Base-by-base conservation (phyloP, 495 filamentous ascomycete genomes). In the Neurospora sp. region DNA sequence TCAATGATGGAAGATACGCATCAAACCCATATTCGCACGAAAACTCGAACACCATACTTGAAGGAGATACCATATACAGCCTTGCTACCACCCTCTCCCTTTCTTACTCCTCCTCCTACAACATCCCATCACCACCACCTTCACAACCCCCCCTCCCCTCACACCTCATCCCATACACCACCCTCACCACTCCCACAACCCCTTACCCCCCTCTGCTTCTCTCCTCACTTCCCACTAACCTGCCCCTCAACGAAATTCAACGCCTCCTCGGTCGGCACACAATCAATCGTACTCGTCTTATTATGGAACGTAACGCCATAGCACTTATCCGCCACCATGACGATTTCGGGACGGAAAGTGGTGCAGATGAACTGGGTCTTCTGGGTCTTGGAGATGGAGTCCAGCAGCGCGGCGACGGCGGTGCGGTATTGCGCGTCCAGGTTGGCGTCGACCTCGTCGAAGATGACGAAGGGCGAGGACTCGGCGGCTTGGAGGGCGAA, bases 401-500 rank as follows among this genome's bases (percentile, higher is more conserved):
- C 84, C 20, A 99, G 86, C 86, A 98, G 93, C 74, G 91, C 86
- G 5, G 96, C 96, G 31, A 97, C 94, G 1, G 95, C 94, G 4
- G 94, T 97, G 44, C 96, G 89, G 84, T 99, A 99, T 82, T 98
- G 96, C 8, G 94, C 94, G 81, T 99, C 96, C 27, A 99, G 88
- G 79, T 98, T 98, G 79, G 96, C 96, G 80, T 99, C 96, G 78
- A 99, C 97, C 83, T 99, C 96, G 79, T 99, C 96, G 74, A 99
- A 99, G 74, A 99, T 93, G 82, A 98, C 97, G 84, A 99, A 98
- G 14, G 96, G 96, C 20, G 94, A 95, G 7, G 96, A 96, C 76
- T 98, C 96, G 77, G 96, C 97, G 75, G 94, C 92, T 78, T 99
- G 96, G 80, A 99, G 97, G n/a, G 96, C 96, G 79, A 99, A 98